These are phyloP conservation scores for Coffea humblotiana DNA, from an alignment of 305 asterid species.

Conservation along the genomic window DNA sequence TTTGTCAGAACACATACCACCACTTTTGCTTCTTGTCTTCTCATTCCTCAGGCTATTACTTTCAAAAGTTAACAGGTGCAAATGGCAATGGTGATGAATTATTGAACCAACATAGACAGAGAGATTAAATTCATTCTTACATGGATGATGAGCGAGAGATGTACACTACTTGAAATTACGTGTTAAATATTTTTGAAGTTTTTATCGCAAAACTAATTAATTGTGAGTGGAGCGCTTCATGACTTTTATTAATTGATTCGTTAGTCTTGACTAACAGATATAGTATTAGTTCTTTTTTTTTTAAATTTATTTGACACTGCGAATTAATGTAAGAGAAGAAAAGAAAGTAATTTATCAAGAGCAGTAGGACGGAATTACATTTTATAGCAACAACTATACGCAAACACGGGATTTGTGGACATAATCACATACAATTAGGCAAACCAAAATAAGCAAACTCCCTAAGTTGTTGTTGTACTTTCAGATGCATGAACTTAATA, in stretches of 20 bases:
- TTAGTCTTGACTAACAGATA: no score
- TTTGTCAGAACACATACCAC: neutral
- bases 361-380: neutral
- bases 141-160: no score
- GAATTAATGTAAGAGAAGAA: neutral
- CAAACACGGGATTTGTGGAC: neutral
- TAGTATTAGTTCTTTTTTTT: no score
- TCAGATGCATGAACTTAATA: constrained; percentile 17
- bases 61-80: neutral
- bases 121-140: no score
- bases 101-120: no score
- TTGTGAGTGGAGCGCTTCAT: no score
- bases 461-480: neutral
- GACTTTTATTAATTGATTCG: no score
- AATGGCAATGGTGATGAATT: neutral
- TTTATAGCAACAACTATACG: neutral
- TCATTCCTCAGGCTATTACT: no score
- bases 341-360: neutral
- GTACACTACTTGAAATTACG: no score
- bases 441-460: neutral
- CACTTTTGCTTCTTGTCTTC: neutral
- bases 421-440: neutral
- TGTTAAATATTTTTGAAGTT: no score
- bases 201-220: no score
- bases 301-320: no score